Evolutionary conservation across 306 rosid genomes (phyloP).

Genomic region (Acacia confusa): DNA sequence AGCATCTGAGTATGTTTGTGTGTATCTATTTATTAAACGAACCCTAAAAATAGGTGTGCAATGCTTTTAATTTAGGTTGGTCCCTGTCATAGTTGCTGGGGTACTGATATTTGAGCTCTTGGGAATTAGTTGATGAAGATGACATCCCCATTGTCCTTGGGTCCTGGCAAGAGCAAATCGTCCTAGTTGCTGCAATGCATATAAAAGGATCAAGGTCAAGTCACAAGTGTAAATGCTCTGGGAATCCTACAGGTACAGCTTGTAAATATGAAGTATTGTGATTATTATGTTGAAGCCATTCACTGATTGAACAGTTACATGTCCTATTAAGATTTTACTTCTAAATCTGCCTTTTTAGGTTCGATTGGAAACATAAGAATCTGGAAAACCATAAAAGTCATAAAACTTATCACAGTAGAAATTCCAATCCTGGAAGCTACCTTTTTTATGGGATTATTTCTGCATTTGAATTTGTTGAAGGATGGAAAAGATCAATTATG

Average conservation of each 20-base stretch:
- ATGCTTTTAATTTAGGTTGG: conserved; percentile 40
- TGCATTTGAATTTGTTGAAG: no score
- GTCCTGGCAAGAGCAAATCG: conserved; percentile 90
- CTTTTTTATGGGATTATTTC: no score
- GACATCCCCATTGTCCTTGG: conserved; percentile 87
- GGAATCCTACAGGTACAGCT: conserved; percentile 95
- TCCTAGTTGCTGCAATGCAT: conserved; percentile 77
- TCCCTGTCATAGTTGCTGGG: conserved; percentile 92
- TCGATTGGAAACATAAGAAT: not conserved
- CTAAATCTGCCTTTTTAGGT: not conserved
- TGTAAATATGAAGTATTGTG: not conserved
- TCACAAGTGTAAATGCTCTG: conserved; percentile 52
- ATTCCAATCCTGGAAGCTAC: not conserved
- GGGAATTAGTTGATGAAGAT: conserved; percentile 90
- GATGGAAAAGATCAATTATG: no score
- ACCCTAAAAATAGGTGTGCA: not conserved
- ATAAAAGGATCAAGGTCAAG: conserved; percentile 55
- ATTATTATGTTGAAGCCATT: not conserved
- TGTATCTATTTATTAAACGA: no score
- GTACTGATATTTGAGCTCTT: conserved; percentile 92
- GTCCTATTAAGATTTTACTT: not conserved
- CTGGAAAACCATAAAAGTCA: not conserved
- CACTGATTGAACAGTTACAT: not conserved
- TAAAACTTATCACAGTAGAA: not conserved
- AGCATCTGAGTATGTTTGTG: no score